Evolutionary conservation across 108 stramenopile genomes (phyloP).

Genomic region (Chaetoceros tenuissimus): DNA sequence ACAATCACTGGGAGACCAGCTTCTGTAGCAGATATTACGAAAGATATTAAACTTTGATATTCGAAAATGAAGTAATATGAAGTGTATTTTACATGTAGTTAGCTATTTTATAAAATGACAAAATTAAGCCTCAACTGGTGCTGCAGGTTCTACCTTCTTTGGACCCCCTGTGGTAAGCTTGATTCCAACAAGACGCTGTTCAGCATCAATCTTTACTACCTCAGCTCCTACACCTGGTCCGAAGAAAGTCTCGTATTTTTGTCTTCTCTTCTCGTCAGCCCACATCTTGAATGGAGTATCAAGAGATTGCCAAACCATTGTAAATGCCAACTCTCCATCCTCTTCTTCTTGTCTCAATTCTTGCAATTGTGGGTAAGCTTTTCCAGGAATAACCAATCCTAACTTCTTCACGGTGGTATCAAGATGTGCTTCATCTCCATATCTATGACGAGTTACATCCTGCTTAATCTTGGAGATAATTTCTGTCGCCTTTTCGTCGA

Average conservation of each 20-base stretch:
- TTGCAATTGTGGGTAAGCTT: conserved; percentile 88
- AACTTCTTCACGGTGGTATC: conserved; percentile 95
- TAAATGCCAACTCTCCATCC: conserved; percentile 77
- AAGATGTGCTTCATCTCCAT: conserved; percentile 97
- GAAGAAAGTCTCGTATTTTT: conserved; percentile 92
- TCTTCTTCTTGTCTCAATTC: conserved; percentile 75
- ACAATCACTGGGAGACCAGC: conserved; percentile 1
- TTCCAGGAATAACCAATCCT: conserved; percentile 89
- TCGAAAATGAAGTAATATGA: too few relatives aligned
- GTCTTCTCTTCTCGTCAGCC: conserved; percentile 88
- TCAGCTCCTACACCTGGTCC: conserved; percentile 85
- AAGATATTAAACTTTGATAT: conserved; percentile 1
- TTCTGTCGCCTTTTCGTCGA: conserved; percentile 84
- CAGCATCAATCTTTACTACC: conserved; percentile 90
- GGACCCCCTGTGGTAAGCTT: conserved; percentile 70
- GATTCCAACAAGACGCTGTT: conserved; percentile 87
- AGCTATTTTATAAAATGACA: too few relatives aligned
- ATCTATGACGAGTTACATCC: conserved; percentile 96
- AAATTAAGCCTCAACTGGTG: background rate
- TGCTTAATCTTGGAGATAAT: conserved; percentile 84
- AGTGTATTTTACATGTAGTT: too few relatives aligned
- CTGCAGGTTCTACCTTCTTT: background rate
- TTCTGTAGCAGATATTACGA: conserved; percentile 1
- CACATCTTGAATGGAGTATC: conserved; percentile 96
- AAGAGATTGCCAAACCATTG: conserved; percentile 89